Evolutionary conservation across 352 stramenopile species (phyloP), one percentile per base, ranked within the genome.

Genomic region (Phytophthora pistaciae): DNA sequence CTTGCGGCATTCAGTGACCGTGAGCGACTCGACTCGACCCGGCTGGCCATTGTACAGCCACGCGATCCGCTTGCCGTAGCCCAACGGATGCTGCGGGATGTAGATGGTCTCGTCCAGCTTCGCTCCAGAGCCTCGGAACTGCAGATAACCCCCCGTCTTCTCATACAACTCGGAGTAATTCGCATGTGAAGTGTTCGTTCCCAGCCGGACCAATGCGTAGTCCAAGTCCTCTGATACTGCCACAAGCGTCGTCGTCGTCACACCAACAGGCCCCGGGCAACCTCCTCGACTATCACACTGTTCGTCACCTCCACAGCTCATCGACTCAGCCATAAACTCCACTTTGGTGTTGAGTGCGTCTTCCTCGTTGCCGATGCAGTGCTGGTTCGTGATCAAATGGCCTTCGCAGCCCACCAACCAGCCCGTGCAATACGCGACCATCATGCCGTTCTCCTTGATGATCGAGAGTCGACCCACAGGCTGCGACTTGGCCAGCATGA

Each of bases 361-460:
- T 61, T 88, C 69, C 54, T 67, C 82, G 27, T 84, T 70, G 21
- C 76, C 46, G 20, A 95, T 92, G 58, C 88, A 95, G 64, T 95
- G 88, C 56, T 95, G 74, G 76, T 95, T 95, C 13, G 88, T 95
- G 60, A 95, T 70, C 58, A 95, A 49, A 66, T 95, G 85, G 14
- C 85, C 88, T 13, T 91, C 84, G 62, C 86, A 92, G n/a, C 88
- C 88, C 0, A 95, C 48, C 3, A 95, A 40, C 50, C 83, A 95
- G 13, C 85, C 88, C 23, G 88, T 93, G 70, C 88, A 95, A 44
- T 78, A 95, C 9, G 84, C 84, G 23, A 87, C 68, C 54, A 78
- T 68, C 71, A 91, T 78, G 27, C 75, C 80, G 50, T 85, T 88
- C 58, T 90, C 71, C 54, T 91, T 90, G 64, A 81, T 74, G 48